These are phyloP conservation scores for Aspergillus sp. DNA, from an alignment of 2,329 filamentous ascomycete genomes.

Conservation along the genomic window DNA sequence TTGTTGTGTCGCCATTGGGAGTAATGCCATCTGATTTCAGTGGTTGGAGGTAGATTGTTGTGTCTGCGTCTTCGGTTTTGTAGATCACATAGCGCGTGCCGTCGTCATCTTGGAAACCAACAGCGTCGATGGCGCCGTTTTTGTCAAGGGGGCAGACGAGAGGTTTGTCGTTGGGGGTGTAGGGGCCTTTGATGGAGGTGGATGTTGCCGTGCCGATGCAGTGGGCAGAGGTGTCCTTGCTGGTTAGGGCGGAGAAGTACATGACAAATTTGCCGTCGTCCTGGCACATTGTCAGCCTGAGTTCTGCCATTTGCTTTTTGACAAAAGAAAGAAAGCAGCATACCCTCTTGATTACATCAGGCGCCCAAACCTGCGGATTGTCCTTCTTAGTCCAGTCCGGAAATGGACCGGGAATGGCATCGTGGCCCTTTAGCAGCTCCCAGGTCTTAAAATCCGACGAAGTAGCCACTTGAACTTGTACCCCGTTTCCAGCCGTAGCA, in stretches of 20 bases:
- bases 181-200: constrained; percentile 45
- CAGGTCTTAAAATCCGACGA: constrained; percentile 44
- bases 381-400: constrained; percentile 48
- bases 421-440: constrained; percentile 41
- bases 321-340: no score
- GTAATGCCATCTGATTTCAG: constrained; percentile 45
- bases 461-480: constrained; percentile 49
- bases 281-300: constrained; percentile 8
- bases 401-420: constrained; percentile 45
- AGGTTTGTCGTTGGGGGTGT: constrained; percentile 41
- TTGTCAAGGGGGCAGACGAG: constrained; percentile 47
- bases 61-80: constrained; percentile 59
- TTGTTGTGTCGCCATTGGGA: constrained; percentile 44
- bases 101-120: constrained; percentile 51
- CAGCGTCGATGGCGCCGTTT: constrained; percentile 59
- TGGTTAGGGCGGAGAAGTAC: constrained; percentile 51
- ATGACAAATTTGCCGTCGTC: constrained; percentile 49
- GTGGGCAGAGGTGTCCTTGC: constrained; percentile 38
- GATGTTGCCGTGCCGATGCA: constrained; percentile 55
- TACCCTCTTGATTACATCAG: constrained; percentile 49
- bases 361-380: constrained; percentile 48
- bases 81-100: constrained; percentile 55
- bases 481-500: constrained; percentile 46
- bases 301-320: not conserved
- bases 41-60: constrained; percentile 37